phyloP scores from a whole-genome alignment of 352 stramenopile genomes.

The Pythium phragmitis region DNA sequence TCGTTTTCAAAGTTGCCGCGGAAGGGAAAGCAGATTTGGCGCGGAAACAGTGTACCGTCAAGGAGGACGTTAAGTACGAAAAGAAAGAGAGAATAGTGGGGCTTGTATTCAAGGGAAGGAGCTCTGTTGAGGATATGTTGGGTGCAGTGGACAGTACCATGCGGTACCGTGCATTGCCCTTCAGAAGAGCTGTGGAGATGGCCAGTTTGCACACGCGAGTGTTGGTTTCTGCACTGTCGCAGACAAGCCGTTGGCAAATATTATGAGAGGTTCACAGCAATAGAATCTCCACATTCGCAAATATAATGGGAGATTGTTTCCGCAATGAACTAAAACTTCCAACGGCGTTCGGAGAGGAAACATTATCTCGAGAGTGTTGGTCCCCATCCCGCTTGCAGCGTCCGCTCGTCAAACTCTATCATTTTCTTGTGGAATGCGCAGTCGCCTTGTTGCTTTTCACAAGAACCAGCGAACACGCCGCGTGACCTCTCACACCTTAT shows the following conservation, averaged over 20 bases:
- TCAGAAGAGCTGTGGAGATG: constrained; percentile 3
- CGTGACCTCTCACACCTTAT: constrained; percentile 21
- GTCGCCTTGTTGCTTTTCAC: constrained; percentile 20
- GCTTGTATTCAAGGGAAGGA: neutral
- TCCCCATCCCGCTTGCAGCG: constrained; percentile 3
- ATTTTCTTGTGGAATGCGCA: constrained; percentile 37
- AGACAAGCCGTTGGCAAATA: neutral
- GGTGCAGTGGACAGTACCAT: neutral
- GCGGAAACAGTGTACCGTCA: neutral
- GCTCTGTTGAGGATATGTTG: constrained; percentile 1
- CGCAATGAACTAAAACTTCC: neutral
- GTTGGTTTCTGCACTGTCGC: constrained; percentile 25
- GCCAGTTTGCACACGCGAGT: constrained; percentile 18
- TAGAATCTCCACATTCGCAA: neutral
- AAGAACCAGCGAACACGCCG: constrained; percentile 28
- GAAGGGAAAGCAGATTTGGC: neutral
- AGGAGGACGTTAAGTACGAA: constrained; percentile 12
- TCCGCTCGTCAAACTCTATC: constrained; percentile 27
- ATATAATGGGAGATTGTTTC: neutral
- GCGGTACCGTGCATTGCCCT: neutral
- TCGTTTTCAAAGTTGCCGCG: constrained; percentile 20
- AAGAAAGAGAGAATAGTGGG: neutral
- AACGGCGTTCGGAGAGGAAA: constrained; percentile 1
- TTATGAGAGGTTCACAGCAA: neutral
- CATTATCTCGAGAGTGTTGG: constrained; percentile 20